Conservation (phyloP, 2,329 filamentous ascomycete species). For the Stachybotrys chlorohalonatus region DNA sequence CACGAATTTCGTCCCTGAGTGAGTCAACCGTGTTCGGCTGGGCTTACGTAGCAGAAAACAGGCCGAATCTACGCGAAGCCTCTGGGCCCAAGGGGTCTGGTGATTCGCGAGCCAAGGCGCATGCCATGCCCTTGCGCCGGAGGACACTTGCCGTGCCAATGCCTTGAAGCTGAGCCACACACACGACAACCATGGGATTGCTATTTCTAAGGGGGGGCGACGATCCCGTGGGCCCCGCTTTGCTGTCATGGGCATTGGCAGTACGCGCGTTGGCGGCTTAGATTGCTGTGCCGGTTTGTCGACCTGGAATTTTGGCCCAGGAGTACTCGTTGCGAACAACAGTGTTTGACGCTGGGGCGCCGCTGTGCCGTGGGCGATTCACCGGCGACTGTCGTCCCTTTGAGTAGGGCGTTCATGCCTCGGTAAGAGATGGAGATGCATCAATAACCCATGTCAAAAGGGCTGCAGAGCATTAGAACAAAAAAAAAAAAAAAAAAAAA, state of each 20-base stretch:
- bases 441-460: too few species aligned
- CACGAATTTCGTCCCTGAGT: background rate
- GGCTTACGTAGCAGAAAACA: background rate
- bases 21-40: background rate
- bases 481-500: background rate
- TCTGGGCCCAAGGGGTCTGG: too few species aligned
- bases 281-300: background rate
- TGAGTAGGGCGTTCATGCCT: background rate
- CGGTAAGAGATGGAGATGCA: background rate
- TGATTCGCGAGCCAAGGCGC: background rate
- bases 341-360: too few species aligned
- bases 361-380: too few species aligned
- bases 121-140: background rate
- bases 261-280: background rate
- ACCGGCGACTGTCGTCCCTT: too few species aligned
- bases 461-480: background rate
- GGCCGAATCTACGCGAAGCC: background rate
- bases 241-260: background rate
- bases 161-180: background rate
- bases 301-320: background rate
- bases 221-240: background rate
- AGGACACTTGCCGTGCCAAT: background rate
- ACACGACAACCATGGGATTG: background rate
- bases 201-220: background rate
- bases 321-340: too few species aligned